These are phyloP conservation scores for Rhizoclosmatium globosum DNA, from an alignment of 192 early-diverging fungal species.

Conservation along the genomic window DNA sequence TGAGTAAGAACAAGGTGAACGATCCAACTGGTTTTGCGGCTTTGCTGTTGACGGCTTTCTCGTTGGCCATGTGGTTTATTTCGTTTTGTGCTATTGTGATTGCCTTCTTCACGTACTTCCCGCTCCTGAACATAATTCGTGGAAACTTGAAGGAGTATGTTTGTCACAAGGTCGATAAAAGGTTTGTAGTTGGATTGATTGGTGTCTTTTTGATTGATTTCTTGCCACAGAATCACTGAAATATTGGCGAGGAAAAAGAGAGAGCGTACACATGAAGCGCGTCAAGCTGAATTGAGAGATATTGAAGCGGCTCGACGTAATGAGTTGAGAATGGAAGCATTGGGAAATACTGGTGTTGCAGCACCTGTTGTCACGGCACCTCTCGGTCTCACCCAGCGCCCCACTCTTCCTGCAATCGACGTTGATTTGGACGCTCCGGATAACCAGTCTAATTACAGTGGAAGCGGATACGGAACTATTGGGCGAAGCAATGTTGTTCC, in stretches of 20 bases:
- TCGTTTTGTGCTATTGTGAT: conserved; percentile 52
- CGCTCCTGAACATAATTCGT: conserved; percentile 77
- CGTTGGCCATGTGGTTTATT: conserved; percentile 67
- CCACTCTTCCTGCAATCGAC: conserved; percentile 32
- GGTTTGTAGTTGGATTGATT: conserved; percentile 57
- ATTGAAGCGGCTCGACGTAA: conserved; percentile 31
- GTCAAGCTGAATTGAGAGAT: conserved; percentile 49
- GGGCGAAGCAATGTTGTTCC: neutral
- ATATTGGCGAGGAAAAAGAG: conserved; percentile 60
- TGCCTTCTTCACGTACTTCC: conserved; percentile 78
- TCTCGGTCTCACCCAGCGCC: conserved; percentile 24
- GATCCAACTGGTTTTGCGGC: conserved; percentile 1
- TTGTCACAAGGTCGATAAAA: conserved; percentile 89
- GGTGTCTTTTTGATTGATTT: neutral
- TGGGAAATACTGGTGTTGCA: neutral
- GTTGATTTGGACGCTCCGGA: conserved; percentile 29
- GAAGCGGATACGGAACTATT: neutral
- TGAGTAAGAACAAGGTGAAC: neutral
- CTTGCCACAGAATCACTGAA: conserved; percentile 59
- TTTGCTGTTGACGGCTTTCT: conserved; percentile 60
- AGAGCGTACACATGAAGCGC: conserved; percentile 58
- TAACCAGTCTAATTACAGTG: neutral
- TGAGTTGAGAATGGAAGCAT: neutral
- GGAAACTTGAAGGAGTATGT: conserved; percentile 92
- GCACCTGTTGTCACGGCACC: neutral